phyloP scores from a whole-genome alignment of 768 basidiomycete genomes.

The Amanita muscaria region DNA sequence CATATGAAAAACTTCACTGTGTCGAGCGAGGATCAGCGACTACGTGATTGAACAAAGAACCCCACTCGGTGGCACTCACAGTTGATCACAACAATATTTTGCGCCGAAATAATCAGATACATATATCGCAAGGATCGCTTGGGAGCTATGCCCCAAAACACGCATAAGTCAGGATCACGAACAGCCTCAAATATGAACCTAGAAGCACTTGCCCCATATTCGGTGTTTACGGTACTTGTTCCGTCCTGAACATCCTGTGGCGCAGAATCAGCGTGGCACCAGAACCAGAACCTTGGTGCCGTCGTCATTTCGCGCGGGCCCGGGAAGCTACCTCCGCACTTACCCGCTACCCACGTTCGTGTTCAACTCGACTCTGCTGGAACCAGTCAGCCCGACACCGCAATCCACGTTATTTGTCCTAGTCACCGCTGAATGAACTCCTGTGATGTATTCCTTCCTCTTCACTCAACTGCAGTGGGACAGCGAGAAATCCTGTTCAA shows the following conservation, averaged over 20 bases:
- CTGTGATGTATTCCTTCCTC: constrained; percentile 15
- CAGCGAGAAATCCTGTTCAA: constrained; percentile 43
- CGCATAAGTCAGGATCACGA: constrained; percentile 28
- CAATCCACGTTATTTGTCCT: constrained; percentile 51
- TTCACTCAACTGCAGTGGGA: no score
- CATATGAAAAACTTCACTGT: constrained; percentile 39
- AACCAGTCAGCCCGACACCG: constrained; percentile 35
- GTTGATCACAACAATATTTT: constrained; percentile 62
- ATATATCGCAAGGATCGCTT: constrained; percentile 49
- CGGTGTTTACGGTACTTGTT: constrained; percentile 34
- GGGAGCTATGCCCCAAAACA: constrained; percentile 56
- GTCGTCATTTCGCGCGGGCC: constrained; percentile 49
- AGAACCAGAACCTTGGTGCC: constrained; percentile 70
- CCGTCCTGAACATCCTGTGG: constrained; percentile 40
- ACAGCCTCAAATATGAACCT: no score
- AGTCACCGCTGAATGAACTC: constrained; percentile 33
- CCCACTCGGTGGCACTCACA: no score
- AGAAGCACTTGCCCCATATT: constrained; percentile 36
- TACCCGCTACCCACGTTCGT: constrained; percentile 54
- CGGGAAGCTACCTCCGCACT: constrained; percentile 15
- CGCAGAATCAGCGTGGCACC: constrained; percentile 36
- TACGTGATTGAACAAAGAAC: background rate
- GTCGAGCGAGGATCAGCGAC: background rate
- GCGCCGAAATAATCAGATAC: constrained; percentile 38
- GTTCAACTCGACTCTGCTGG: constrained; percentile 47